Percentiles rank a stretch among this genome's conserved stretches.
Conservation (phyloP, 2,329 filamentous ascomycete genomes). For the Didymella segeticola region DNA sequence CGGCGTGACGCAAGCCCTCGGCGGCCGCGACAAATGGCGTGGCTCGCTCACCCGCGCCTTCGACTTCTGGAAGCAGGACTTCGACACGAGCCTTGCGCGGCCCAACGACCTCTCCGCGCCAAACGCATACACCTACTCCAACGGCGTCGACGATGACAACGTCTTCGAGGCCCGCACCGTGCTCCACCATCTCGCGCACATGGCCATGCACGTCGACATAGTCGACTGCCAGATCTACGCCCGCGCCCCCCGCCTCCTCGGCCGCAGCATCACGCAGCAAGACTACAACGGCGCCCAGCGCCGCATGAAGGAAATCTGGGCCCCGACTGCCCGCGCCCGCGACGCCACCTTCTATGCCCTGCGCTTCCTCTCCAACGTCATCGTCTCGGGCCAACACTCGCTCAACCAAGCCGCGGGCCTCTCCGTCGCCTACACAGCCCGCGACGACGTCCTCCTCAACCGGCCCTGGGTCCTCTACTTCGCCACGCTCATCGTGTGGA, state of each 20-base stretch:
- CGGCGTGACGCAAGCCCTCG: constrained; percentile 78
- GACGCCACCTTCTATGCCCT: constrained; percentile 93
- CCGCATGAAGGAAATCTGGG: constrained; percentile 89
- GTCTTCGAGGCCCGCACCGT: constrained; percentile 90
- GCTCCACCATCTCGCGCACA: constrained; percentile 91
- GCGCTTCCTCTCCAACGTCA: constrained; percentile 84
- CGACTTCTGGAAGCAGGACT: constrained; percentile 91
- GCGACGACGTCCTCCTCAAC: constrained; percentile 88
- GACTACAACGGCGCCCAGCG: constrained; percentile 81
- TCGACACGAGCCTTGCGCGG: constrained; percentile 79
- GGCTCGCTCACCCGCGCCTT: constrained; percentile 84
- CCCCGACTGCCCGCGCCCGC: constrained; percentile 82
- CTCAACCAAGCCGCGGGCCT: constrained; percentile 22
- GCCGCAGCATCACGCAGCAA: constrained; percentile 80
- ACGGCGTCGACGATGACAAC: constrained; percentile 63
- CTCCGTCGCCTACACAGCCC: constrained; percentile 71
- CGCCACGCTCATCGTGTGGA: constrained; percentile 90
- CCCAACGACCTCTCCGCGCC: constrained; percentile 47
- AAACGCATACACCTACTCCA: constrained; percentile 41
- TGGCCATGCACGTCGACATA: constrained; percentile 97
- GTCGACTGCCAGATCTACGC: constrained; percentile 98
- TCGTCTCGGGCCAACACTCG: constrained; percentile 66
- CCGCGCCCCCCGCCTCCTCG: constrained; percentile 81
- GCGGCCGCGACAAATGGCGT: constrained; percentile 90
- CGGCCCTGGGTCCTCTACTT: constrained; percentile 96